Conservation (phyloP, 352 stramenopile species). For the Globisporangium parvum region DNA sequence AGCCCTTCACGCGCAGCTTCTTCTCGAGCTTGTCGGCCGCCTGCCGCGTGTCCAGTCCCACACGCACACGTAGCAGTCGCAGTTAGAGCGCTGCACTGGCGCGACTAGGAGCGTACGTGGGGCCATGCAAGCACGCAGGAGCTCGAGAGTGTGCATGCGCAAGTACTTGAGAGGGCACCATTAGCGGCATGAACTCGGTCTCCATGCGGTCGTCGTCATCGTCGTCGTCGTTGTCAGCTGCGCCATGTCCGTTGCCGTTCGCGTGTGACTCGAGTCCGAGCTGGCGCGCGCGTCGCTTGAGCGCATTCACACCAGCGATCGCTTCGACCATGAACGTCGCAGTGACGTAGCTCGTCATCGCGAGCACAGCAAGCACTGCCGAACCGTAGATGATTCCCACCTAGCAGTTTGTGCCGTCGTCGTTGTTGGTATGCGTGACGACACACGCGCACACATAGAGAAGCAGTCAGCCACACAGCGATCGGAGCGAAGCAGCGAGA, state of each 20-base stretch:
- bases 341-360: slow-evolving; percentile 72
- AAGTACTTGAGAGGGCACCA: slow-evolving; percentile 66
- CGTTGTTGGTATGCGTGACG: neutral
- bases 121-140: neutral
- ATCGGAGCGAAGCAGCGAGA: neutral
- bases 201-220: slow-evolving; percentile 27
- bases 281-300: slow-evolving; percentile 48
- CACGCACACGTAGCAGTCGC: neutral
- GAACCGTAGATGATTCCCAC: slow-evolving; percentile 72
- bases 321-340: slow-evolving; percentile 83
- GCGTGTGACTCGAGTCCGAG: slow-evolving; percentile 19
- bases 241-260: slow-evolving; percentile 4
- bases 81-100: neutral
- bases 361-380: slow-evolving; percentile 49
- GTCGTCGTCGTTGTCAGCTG: slow-evolving; percentile 27
- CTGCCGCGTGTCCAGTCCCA: slow-evolving; percentile 15
- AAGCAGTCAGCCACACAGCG: neutral
- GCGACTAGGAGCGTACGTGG: neutral
- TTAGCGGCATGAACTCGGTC: slow-evolving; percentile 74
- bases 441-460: no score
- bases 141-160: neutral
- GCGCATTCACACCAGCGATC: slow-evolving; percentile 76
- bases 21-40: slow-evolving; percentile 51
- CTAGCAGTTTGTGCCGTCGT: no score
- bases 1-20: slow-evolving; percentile 31